A percentile compares a stretch with the other conserved stretches of the same genome.
Evolutionary conservation across 257 asterid species (phyloP).

Genomic region (Datura wrightii): DNA sequence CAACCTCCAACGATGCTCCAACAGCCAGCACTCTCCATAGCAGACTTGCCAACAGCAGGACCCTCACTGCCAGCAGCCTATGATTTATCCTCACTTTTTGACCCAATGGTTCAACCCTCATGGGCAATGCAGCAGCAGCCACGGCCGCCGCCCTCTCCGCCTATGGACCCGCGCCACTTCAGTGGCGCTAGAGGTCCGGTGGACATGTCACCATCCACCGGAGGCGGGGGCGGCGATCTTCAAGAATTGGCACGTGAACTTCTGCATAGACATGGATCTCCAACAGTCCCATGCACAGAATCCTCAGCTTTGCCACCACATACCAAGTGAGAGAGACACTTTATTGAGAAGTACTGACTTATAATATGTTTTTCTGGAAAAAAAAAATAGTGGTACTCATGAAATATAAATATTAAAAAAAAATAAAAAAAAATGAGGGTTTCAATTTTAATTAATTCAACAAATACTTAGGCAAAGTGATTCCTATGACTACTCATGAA

Average conservation of each 20-base stretch:
- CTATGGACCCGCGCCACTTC: conserved; percentile 33
- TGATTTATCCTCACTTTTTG: conserved; percentile 72
- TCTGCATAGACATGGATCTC: conserved; percentile 61
- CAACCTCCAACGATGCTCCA: conserved; percentile 41
- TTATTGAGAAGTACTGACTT: background rate
- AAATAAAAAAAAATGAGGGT: conserved; percentile 9
- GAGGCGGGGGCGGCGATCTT: conserved; percentile 54
- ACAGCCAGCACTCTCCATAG: conserved; percentile 52
- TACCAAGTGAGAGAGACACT: conserved; percentile 37
- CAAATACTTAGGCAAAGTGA: background rate
- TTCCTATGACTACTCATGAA: background rate
- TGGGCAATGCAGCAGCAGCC: conserved; percentile 64
- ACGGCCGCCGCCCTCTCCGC: conserved; percentile 47
- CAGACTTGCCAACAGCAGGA: conserved; percentile 58
- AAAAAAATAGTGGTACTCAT: conserved; percentile 12
- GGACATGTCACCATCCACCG: conserved; percentile 37
- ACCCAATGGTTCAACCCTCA: conserved; percentile 57
- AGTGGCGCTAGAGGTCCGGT: conserved; percentile 15
- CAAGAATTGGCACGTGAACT: conserved; percentile 87
- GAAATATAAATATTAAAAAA: background rate
- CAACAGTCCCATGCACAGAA: conserved; percentile 60
- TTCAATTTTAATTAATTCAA: conserved; percentile 11
- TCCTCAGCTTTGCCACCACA: conserved; percentile 55
- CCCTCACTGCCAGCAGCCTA: conserved; percentile 54
- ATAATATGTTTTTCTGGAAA: background rate